Evolutionary conservation across 176 grass and related monocot genomes (phyloP).

Genomic region (Eragrostis nindensis): DNA sequence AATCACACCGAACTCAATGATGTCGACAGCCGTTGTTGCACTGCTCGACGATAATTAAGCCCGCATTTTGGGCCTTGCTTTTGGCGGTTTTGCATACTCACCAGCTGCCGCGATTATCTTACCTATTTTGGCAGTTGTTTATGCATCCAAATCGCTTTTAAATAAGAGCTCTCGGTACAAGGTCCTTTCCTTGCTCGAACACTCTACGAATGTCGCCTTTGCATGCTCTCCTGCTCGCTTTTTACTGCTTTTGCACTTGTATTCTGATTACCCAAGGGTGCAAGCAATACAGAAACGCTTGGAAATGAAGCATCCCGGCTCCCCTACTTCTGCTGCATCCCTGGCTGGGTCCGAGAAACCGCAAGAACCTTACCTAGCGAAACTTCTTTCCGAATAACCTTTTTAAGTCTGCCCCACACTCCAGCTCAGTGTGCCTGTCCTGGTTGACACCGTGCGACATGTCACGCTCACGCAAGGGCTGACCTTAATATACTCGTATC

Average conservation of each 20-base stretch:
- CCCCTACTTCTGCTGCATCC: neutral
- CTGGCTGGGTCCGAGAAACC: neutral
- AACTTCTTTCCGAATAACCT: neutral
- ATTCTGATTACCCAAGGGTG: neutral
- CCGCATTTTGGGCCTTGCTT: neutral
- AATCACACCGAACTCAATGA: neutral
- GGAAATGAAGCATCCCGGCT: constrained; percentile 9
- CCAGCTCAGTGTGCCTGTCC: neutral
- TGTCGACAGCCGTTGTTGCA: neutral
- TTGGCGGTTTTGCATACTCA: neutral
- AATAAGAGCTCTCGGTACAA: neutral
- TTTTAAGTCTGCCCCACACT: neutral
- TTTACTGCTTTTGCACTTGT: neutral
- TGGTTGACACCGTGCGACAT: neutral
- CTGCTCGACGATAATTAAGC: neutral
- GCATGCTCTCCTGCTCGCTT: neutral
- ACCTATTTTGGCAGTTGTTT: neutral
- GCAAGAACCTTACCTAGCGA: neutral
- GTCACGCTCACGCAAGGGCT: constrained; percentile 10
- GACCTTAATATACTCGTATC: neutral
- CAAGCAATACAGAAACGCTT: neutral
- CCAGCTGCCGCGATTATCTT: neutral
- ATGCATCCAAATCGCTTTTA: neutral
- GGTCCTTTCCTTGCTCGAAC: neutral
- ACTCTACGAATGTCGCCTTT: neutral